These are phyloP conservation scores for Nannochloris sp. DNA, from an alignment of 139 green algal genomes.

Conservation along the genomic window DNA sequence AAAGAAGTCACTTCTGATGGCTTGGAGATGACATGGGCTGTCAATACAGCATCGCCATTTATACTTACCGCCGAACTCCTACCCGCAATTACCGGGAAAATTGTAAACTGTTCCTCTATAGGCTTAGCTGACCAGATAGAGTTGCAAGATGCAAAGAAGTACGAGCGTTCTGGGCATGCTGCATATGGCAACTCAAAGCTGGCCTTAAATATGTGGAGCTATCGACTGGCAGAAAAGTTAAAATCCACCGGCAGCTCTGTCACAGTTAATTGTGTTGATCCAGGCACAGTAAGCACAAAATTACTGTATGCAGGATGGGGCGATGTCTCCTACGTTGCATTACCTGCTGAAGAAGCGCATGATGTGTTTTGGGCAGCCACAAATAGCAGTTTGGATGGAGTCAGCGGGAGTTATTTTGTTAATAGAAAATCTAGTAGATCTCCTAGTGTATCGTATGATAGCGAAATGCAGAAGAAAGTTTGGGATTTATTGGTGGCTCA, in stretches of 20 bases:
- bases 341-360: background rate
- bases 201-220: slow-evolving; percentile 8
- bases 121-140: slow-evolving; percentile 46
- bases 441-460: background rate
- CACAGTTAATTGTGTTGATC: slow-evolving; percentile 3
- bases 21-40: slow-evolving; percentile 58
- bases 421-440: slow-evolving; percentile 9
- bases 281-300: slow-evolving; percentile 2
- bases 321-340: background rate
- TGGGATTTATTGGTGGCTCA: slow-evolving; percentile 11
- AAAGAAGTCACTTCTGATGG: slow-evolving; percentile 37
- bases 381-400: background rate
- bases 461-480: slow-evolving; percentile 9
- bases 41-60: slow-evolving; percentile 62
- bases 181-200: slow-evolving; percentile 15
- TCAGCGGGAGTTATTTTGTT: slow-evolving; percentile 7
- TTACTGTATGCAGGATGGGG: background rate
- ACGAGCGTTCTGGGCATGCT: slow-evolving; percentile 5
- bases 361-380: slow-evolving; percentile 7
- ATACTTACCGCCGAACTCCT: slow-evolving; percentile 39
- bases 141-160: slow-evolving; percentile 48
- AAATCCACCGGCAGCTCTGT: background rate
- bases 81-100: slow-evolving; percentile 16
- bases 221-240: background rate
- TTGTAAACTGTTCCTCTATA: slow-evolving; percentile 51